Percentiles rank a stretch among this genome's conserved stretches.
phyloP scores from a whole-genome alignment of 495 filamentous ascomycete genomes.

The Platismatia glauca region DNA sequence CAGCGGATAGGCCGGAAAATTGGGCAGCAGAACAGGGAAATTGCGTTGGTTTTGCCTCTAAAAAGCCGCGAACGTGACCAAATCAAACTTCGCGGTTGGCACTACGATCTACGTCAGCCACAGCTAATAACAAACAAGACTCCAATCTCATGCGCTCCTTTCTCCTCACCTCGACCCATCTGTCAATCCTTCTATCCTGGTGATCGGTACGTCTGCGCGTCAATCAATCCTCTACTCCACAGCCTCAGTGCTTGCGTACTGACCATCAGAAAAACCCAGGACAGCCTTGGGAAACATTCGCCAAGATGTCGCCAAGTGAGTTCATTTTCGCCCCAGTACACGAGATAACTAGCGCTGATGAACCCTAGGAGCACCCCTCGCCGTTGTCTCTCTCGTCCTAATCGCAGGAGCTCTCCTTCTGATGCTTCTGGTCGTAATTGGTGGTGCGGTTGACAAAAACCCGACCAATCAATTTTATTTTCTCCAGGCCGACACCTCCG shows the following conservation, averaged over 20 bases:
- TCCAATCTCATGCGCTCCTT: conserved; percentile 1
- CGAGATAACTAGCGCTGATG: conserved; percentile 5
- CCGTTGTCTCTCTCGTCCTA: conserved; percentile 61
- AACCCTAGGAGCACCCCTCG: conserved; percentile 38
- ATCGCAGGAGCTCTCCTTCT: conserved; percentile 64
- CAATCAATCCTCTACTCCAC: neutral
- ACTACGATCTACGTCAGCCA: conserved; percentile 16
- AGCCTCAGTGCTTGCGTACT: conserved; percentile 2
- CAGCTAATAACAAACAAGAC: neutral
- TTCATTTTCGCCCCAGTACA: conserved; percentile 8
- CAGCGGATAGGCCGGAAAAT: conserved; percentile 10
- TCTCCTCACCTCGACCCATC: neutral
- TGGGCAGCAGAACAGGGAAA: conserved; percentile 11
- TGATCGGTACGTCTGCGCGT: conserved; percentile 5
- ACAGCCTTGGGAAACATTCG: conserved; percentile 8
- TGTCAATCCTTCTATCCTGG: neutral
- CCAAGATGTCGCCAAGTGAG: conserved; percentile 15
- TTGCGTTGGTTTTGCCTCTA: neutral
- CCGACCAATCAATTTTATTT: conserved; percentile 74
- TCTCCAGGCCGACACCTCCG: conserved; percentile 62
- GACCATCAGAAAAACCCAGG: conserved; percentile 1
- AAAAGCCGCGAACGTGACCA: conserved; percentile 6
- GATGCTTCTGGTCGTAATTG: conserved; percentile 73
- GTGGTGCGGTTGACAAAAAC: conserved; percentile 47
- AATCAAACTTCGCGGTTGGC: neutral